phyloP scores from a whole-genome alignment of 495 filamentous ascomycete genomes.

The Margaritispora aquatica region DNA sequence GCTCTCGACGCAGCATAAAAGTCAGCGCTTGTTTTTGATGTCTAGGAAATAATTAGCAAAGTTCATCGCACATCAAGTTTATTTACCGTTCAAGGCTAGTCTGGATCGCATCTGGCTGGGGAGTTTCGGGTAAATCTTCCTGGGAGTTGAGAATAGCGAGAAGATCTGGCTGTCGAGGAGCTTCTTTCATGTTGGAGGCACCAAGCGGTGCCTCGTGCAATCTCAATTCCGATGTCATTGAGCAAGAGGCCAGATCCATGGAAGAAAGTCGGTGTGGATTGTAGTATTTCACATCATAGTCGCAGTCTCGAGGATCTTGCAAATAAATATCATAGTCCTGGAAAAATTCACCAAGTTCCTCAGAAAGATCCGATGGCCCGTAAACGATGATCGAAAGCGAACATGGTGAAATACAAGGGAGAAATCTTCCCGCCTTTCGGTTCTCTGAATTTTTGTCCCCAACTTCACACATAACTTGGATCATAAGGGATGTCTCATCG shows the following conservation, averaged over 20 bases:
- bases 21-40: slow-evolving; percentile 86
- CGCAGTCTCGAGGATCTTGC: slow-evolving; percentile 33
- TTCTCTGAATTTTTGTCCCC: not conserved
- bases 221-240: not conserved
- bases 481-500: not conserved
- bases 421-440: not conserved
- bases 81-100: not conserved
- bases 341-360: slow-evolving; percentile 30
- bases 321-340: slow-evolving; percentile 28
- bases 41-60: slow-evolving; percentile 22
- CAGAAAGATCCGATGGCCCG: slow-evolving; percentile 24
- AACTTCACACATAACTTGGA: not conserved
- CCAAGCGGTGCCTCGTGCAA: not conserved
- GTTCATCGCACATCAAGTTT: not conserved
- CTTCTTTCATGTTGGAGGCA: not conserved
- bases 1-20: slow-evolving; percentile 64
- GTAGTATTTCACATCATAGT: slow-evolving; percentile 30
- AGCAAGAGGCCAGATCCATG: not conserved
- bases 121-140: not conserved
- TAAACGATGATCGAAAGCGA: slow-evolving; percentile 25
- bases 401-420: slow-evolving; percentile 5
- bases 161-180: not conserved
- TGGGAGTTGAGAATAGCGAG: slow-evolving; percentile 1
- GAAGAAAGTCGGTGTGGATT: slow-evolving; percentile 39
- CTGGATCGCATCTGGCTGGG: not conserved